Conservation (phyloP, 805 yeast genomes). For the Barnettozyma botsteinii region DNA sequence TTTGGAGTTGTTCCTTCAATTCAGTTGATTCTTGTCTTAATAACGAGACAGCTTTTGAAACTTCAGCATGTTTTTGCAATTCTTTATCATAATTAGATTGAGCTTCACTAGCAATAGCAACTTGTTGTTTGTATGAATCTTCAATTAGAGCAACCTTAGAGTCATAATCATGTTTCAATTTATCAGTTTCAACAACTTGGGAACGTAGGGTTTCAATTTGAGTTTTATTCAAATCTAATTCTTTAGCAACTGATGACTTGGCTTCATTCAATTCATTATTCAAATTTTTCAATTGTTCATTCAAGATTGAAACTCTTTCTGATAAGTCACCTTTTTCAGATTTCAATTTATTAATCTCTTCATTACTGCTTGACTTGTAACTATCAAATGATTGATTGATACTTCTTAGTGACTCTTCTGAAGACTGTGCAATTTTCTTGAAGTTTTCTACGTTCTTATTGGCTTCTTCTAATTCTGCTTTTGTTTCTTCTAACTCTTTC, state of each 20-base stretch:
- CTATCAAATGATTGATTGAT: conserved; percentile 50
- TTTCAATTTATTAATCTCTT: conserved; percentile 15
- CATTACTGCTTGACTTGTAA: conserved; percentile 28
- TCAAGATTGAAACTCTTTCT: conserved; percentile 25
- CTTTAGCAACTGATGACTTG: conserved; percentile 23
- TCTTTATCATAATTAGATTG: conserved; percentile 53
- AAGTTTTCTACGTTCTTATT: conserved; percentile 55
- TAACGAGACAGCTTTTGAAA: conserved; percentile 35
- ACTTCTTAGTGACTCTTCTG: conserved; percentile 57
- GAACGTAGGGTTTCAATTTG: conserved; percentile 17
- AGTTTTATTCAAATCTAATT: conserved; percentile 13
- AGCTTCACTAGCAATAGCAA: conserved; percentile 39
- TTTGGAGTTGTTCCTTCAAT: conserved; percentile 25
- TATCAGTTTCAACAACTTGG: conserved; percentile 21
- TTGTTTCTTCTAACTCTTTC: conserved; percentile 40
- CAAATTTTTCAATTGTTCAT: conserved; percentile 26
- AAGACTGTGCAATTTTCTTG: conserved; percentile 54
- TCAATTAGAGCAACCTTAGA: conserved; percentile 27
- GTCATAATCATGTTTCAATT: conserved; percentile 27
- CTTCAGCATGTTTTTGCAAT: conserved; percentile 48
- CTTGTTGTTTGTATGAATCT: conserved; percentile 39
- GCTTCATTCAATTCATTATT: conserved; percentile 28
- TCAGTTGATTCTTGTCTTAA: conserved; percentile 34
- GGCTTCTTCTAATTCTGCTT: conserved; percentile 50
- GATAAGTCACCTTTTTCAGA: conserved; percentile 19